These are phyloP conservation scores for Groenewaldozyma auringiensis DNA, from an alignment of 1,139 yeast genomes.

Conservation along the genomic window DNA sequence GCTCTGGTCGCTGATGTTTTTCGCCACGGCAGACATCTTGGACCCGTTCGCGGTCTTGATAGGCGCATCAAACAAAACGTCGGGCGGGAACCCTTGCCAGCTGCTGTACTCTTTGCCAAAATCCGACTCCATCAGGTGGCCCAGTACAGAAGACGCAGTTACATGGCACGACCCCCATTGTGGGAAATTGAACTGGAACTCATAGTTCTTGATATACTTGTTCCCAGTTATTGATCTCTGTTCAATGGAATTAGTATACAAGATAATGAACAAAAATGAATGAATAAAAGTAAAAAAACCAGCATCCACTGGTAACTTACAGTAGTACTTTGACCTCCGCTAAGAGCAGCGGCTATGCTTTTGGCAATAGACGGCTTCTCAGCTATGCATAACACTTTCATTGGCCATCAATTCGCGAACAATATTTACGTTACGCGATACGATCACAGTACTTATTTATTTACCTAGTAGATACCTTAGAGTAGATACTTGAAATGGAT, in stretches of 20 bases:
- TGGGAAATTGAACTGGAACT: constrained; percentile 57
- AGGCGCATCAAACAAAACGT: constrained; percentile 63
- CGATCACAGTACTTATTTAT: too few relatives aligned
- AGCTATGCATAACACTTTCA: constrained; percentile 85
- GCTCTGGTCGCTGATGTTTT: constrained; percentile 67
- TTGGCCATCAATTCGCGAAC: too few relatives aligned
- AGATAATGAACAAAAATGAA: too few relatives aligned
- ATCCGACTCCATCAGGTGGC: constrained; percentile 66
- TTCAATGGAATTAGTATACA: too few relatives aligned
- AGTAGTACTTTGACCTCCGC: constrained; percentile 54
- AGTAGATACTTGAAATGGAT: too few relatives aligned
- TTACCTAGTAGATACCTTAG: too few relatives aligned
- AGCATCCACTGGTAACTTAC: constrained; percentile 14
- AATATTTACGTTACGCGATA: too few relatives aligned
- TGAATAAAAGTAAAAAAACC: neutral
- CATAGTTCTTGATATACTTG: constrained; percentile 73
- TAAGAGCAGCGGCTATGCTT: constrained; percentile 65
- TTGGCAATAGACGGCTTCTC: constrained; percentile 95
- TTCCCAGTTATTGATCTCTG: constrained; percentile 25
- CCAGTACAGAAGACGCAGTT: constrained; percentile 86
- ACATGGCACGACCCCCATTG: constrained; percentile 65
- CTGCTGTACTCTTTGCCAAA: constrained; percentile 44
- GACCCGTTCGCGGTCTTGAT: constrained; percentile 36
- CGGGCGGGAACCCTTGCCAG: constrained; percentile 69
- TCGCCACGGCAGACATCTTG: constrained; percentile 45